Evolutionary conservation across 2,329 filamentous ascomycete genomes (phyloP), one percentile per base, ranked within the genome.

Genomic region (Curvularia hawaiiensis): DNA sequence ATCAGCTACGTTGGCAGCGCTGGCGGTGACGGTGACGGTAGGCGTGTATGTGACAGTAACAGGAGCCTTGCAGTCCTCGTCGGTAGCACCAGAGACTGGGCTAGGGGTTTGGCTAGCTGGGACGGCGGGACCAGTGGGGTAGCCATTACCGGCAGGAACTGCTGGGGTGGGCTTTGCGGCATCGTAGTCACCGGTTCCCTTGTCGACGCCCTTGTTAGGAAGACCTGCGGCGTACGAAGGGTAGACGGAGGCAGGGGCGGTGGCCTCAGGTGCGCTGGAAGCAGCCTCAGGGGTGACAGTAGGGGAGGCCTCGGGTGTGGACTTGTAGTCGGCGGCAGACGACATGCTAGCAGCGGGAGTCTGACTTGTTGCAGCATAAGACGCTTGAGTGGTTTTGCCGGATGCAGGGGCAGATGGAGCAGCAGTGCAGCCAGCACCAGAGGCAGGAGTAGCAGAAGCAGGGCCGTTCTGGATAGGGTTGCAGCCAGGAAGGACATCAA

Each of bases 391-490:
- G 14, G 52, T 51, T 22, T 50, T 61, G 18, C 41, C 52, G 6
- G 40, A 40, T 26, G 28, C 59, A 24, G 61, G 50, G n/a, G 55
- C 44, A 24, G 62, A 40, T 44, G 65, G 54, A 41, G 62, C 53
- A 39, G 66, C 67, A 39, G 54, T 61, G 55, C 72, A 76, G 16
- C 63, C 68, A 18, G 65, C 59, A 9, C 72, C 73, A 53, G 68
- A 61, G 26, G 53, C 69, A 8, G 33, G 24, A 8, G 68, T 75
- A 16, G 75, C 75, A 28, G 57, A 59, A 22, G 65, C 70, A 41
- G 75, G 75, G 2, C 75, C 75, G 48, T 64, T 60, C 58, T 77
- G 75, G 28, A 77, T 54, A n/a, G 75, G 73, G 54, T 77, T 77
- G 68, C 75, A 77, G 22, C 75, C 75, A 35, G 75, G 75, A 8